Evolutionary conservation across 2,329 filamentous ascomycete genomes (phyloP), one percentile per base, ranked within the genome.

Genomic region (Neofusicoccum ribis): DNA sequence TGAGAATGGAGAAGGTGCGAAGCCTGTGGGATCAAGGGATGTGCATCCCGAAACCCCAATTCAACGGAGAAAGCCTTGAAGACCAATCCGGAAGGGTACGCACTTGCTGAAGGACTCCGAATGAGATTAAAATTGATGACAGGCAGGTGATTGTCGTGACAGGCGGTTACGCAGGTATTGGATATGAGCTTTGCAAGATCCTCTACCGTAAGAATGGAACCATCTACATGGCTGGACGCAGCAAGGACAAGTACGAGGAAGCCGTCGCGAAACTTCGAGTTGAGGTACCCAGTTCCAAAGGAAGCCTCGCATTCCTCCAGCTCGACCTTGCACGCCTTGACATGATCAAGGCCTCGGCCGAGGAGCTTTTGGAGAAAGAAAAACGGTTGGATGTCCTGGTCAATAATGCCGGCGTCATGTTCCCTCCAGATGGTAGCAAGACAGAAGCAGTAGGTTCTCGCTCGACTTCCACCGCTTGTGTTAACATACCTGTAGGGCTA

Each of bases 141-240:
- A 23, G 31, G n/a, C 41, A 66, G 65, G 82, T 85, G 37, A 82
- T 79, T 74, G 79, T 88, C 66, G 80, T 88, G 11, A 88, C 77
- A 0, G 83, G 83, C 20, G 81, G 79, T 31, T 77, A 79, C 61
- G 71, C 79, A 0, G 82, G 82, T 39, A 77, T 86, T 5, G 85
- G 85, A 7, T 80, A 81, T 43, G 82, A 86, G 67, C 77, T 87
- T 23, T 77, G 77, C 39, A 80, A 80, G 44, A 80, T 88, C 3
- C 77, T 89, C 14, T 88, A 88, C 72, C 72, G 75, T 11, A 80
- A 79, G 39, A 83, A 85, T 64, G 85, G 78, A 44, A 85, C 77
- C 1, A 81, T 88, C 14, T 88, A 86, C 72, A 72, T 86, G 27
- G 84, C 84, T 4, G 80, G 80, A 2, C 83, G 85, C 36, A 80